Evolutionary conservation across 805 yeast genomes (phyloP), one percentile per base, ranked within the genome.

Genomic region (Saturnispora hagleri): DNA sequence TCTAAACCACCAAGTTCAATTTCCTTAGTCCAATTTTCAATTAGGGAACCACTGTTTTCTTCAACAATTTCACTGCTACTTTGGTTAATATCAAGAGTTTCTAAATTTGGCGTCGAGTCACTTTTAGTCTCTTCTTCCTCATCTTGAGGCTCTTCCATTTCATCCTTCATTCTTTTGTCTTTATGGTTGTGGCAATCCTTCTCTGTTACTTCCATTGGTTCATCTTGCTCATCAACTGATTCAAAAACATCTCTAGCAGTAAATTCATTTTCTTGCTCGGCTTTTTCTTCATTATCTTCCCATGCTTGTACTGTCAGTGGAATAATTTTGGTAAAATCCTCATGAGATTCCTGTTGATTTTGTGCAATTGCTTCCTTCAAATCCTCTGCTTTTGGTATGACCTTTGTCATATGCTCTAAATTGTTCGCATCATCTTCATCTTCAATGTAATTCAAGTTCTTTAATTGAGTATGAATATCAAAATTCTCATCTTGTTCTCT

Each of bases 281-380:
- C 33, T 20, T 42, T 31, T n/a, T 42, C 33, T 24, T 5, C 45
- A 6, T 41, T 41, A 33, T 34, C 33, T 20, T 48, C 43, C 15
- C 33, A 20, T 6, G n/a, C 44, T 33, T 48, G 27, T 3, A 24
- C 34, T 6, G 17, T 43, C 17, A 56, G 62, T 1, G 74, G 72
- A 50, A 68, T 56, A 2, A 71, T 60, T 70, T 66, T 70, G 0
- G 74, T 69, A 69, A 71, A 66, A 52, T 69, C 73, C 5, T 68
- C 53, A n/a, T 47, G 36, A 42, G 34, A 4, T 31, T 31, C 34
- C 15, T 52, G 20, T 6, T 34, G 26, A 3, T 60, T n/a, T 55
- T 58, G 20, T 50, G 46, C 13, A 50, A 48, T 27, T 34, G 24
- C 17, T 26, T 20, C 35, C 27, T n/a, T 6, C 13, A 45, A 45